Percentiles rank a stretch among this genome's conserved stretches.
These are phyloP conservation scores for Dianthus caryophyllus DNA, from an alignment of 148 eudicot genomes.

Conservation along the genomic window DNA sequence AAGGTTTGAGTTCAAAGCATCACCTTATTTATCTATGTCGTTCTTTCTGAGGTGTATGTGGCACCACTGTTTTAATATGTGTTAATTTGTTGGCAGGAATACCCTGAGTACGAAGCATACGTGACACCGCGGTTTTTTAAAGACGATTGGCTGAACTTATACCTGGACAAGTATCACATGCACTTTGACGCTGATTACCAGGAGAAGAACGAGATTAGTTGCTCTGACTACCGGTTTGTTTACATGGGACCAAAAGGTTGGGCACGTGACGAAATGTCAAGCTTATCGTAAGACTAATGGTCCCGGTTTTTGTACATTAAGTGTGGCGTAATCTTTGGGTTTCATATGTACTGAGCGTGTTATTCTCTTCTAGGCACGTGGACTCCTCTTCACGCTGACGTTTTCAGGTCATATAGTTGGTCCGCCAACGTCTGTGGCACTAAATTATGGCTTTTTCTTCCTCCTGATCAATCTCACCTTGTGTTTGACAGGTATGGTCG, in stretches of 20 bases:
- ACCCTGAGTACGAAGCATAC: conserved; percentile 79
- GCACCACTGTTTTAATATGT: background rate
- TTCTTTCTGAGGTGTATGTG: background rate
- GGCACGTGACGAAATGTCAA: conserved; percentile 25
- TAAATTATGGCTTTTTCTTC: conserved; percentile 82
- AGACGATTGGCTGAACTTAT: conserved; percentile 95
- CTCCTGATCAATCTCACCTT: conserved; percentile 74
- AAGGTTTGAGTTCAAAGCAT: conserved; percentile 46
- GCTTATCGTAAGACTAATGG: conserved; percentile 27
- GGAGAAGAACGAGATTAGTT: conserved; percentile 55
- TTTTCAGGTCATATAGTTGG: conserved; percentile 99
- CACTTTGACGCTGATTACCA: conserved; percentile 52
- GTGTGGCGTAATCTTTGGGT: background rate
- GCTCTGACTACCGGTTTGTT: conserved; percentile 98
- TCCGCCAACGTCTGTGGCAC: conserved; percentile 95
- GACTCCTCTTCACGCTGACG: conserved; percentile 99
- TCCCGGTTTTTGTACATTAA: conserved; percentile 4
- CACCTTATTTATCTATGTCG: conserved; percentile 1
- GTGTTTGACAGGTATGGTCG: conserved; percentile 78
- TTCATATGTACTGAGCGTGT: conserved; percentile 7
- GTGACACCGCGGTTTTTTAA: conserved; percentile 57
- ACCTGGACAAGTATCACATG: conserved; percentile 71
- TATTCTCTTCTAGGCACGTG: conserved; percentile 72
- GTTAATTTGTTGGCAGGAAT: conserved; percentile 61
- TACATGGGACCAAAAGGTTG: conserved; percentile 99